These are phyloP conservation scores for Penicillium manginii DNA, from an alignment of 495 filamentous ascomycete genomes.

Conservation along the genomic window DNA sequence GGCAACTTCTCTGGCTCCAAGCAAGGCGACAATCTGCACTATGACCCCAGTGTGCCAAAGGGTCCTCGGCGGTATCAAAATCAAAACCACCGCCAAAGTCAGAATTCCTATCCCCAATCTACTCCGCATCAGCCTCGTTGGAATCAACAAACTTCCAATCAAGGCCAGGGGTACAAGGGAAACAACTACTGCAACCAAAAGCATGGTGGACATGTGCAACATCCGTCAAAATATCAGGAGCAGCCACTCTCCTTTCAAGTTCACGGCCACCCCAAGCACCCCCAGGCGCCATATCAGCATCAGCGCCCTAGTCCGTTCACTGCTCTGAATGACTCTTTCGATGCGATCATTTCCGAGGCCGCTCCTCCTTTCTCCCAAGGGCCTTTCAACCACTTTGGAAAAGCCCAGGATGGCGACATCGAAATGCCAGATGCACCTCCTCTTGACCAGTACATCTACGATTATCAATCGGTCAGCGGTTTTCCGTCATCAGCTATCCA, in stretches of 20 bases:
- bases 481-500: not conserved
- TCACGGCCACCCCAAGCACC: not conserved
- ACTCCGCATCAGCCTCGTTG: not conserved
- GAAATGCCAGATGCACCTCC: slow-evolving; percentile 2
- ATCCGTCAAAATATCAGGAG: not conserved
- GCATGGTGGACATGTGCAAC: not conserved
- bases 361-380: not conserved
- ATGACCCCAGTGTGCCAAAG: not conserved
- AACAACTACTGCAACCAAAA: not conserved
- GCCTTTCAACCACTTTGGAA: not conserved
- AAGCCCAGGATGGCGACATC: not conserved
- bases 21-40: not conserved
- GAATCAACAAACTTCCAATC: not conserved
- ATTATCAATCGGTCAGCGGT: not conserved
- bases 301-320: not conserved
- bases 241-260: not conserved
- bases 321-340: not conserved
- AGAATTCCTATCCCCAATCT: not conserved
- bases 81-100: not conserved
- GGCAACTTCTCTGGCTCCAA: not conserved
- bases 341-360: not conserved
- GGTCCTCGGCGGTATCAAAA: not conserved
- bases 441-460: not conserved
- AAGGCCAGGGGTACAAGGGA: not conserved
- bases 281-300: not conserved